Evolutionary conservation across 345 rosid species (phyloP).

Genomic region (Aegle marmelos): DNA sequence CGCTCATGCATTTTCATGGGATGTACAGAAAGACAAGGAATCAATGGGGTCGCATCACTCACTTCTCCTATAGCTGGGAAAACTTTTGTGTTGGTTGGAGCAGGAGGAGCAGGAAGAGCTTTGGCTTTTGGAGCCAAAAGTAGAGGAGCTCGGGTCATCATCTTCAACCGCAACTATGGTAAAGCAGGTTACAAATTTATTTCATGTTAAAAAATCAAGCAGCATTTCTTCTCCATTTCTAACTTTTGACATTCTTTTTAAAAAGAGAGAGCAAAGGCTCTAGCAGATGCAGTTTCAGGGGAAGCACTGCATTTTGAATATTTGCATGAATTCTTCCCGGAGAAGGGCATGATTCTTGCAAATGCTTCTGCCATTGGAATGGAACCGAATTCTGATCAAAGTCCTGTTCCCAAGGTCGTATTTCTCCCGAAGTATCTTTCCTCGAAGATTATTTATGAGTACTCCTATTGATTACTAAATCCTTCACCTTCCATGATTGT

Average conservation of each 20-base stretch:
- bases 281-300: slow-evolving; percentile 29
- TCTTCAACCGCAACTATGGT: slow-evolving; percentile 31
- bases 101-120: slow-evolving; percentile 37
- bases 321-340: slow-evolving; percentile 24
- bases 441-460: not conserved
- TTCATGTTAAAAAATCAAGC: not conserved
- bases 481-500: slow-evolving; percentile 11
- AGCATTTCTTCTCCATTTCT: not conserved
- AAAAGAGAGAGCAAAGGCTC: slow-evolving; percentile 30
- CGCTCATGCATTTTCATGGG: slow-evolving; percentile 8
- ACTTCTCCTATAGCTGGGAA: slow-evolving; percentile 25
- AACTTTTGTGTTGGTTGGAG: slow-evolving; percentile 30
- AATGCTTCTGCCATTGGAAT: slow-evolving; percentile 35
- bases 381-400: slow-evolving; percentile 23
- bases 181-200: not conserved
- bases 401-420: slow-evolving; percentile 24
- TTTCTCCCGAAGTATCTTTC: not conserved
- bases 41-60: slow-evolving; percentile 10
- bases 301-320: slow-evolving; percentile 31
- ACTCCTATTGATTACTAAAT: not conserved
- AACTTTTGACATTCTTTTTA: not conserved
- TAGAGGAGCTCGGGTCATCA: slow-evolving; percentile 23
- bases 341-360: slow-evolving; percentile 27
- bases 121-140: slow-evolving; percentile 33
- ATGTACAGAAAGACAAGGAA: slow-evolving; percentile 15